phyloP scores from a whole-genome alignment of 2,329 filamentous ascomycete species.

The Colletotrichum australisinense region DNA sequence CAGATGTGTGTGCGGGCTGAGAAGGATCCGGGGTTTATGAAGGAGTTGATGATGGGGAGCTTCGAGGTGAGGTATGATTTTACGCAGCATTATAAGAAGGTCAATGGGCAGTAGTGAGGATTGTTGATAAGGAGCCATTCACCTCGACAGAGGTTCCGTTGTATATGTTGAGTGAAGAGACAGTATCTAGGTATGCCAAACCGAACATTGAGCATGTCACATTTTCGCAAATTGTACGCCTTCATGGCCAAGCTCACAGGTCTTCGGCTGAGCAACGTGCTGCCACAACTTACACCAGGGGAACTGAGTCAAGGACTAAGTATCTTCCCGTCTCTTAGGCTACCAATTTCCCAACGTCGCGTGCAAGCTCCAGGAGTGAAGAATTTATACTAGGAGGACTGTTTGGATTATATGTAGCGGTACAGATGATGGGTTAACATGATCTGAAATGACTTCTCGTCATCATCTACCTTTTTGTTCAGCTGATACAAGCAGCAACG shows the following conservation, averaged over 20 bases:
- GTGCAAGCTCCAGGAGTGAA: too few relatives aligned
- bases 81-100: constrained; percentile 53
- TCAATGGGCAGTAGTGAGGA: neutral
- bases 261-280: neutral
- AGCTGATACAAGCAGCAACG: too few relatives aligned
- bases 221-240: neutral
- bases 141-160: neutral
- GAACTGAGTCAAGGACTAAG: neutral
- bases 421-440: too few relatives aligned
- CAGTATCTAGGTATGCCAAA: neutral
- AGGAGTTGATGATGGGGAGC: constrained; percentile 47
- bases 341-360: too few relatives aligned
- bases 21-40: constrained; percentile 45
- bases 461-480: too few relatives aligned
- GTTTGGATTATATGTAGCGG: too few relatives aligned
- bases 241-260: neutral
- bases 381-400: too few relatives aligned
- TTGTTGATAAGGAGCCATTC: neutral
- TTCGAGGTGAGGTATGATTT: constrained; percentile 57
- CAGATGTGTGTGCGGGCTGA: constrained; percentile 50
- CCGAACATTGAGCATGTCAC: fast-evolving
- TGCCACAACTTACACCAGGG: neutral
- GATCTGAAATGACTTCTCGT: too few relatives aligned
- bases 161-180: neutral
- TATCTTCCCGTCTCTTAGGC: neutral